phyloP scores from a whole-genome alignment of 139 green algal genomes.

The Eudorina sp. region DNA sequence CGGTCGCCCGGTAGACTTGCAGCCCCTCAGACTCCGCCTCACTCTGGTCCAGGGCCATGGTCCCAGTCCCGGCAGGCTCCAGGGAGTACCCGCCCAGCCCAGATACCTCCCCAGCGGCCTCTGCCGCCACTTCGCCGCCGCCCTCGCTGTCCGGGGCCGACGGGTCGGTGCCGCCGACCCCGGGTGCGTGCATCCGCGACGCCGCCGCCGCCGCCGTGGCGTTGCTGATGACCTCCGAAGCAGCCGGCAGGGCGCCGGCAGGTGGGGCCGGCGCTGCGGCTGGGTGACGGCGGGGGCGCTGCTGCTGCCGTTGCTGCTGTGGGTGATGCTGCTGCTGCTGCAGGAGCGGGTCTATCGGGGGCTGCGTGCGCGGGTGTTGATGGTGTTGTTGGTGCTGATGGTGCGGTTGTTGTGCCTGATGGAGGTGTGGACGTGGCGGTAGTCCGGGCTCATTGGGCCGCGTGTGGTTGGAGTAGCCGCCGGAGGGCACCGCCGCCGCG shows the following conservation, averaged over 20 bases:
- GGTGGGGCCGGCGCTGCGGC: neutral
- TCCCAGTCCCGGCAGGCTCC: neutral
- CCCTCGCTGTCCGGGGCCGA: neutral
- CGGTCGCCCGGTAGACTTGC: no score
- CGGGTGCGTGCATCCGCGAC: neutral
- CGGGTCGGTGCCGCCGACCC: neutral
- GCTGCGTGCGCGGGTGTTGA: no score
- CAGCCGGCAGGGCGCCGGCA: neutral
- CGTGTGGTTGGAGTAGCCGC: neutral
- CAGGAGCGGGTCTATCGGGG: no score
- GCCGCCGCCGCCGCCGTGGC: constrained; percentile 2
- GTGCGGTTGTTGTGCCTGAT: no score
- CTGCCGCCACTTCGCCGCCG: neutral
- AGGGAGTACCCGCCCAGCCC: neutral
- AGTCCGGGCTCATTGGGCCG: neutral
- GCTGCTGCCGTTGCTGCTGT: neutral
- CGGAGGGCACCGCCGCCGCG: neutral
- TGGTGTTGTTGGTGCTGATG: no score
- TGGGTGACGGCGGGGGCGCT: no score
- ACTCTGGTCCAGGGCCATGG: no score
- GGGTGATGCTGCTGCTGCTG: neutral
- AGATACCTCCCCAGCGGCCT: neutral
- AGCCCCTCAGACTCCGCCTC: no score
- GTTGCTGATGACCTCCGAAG: constrained; percentile 16
- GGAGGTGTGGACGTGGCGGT: no score